These are phyloP conservation scores for Exophiala sp. DNA, from an alignment of 2,329 filamentous ascomycete genomes.

Conservation along the genomic window DNA sequence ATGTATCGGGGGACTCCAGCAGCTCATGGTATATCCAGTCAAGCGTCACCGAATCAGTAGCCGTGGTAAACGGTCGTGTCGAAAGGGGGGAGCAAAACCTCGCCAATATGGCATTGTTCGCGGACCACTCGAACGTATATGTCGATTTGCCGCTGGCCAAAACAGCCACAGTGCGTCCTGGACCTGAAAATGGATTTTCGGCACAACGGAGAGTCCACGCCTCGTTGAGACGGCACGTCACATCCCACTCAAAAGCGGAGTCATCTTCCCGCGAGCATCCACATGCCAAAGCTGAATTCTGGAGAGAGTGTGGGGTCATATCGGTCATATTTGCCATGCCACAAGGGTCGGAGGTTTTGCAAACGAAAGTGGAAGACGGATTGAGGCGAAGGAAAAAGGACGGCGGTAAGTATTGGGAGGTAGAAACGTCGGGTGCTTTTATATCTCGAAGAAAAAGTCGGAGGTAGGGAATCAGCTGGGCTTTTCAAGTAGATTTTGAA, in stretches of 20 bases:
- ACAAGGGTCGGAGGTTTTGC: constrained; percentile 6
- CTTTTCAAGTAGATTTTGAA: constrained; percentile 3
- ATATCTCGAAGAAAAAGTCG: constrained; percentile 4
- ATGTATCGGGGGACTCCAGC: too few species aligned
- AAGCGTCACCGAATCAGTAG: too few species aligned
- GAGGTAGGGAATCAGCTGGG: background rate
- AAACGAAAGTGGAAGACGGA: constrained; percentile 11
- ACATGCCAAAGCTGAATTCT: constrained; percentile 3
- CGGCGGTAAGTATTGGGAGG: constrained; percentile 3
- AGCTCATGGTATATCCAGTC: too few species aligned
- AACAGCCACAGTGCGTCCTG: too few species aligned
- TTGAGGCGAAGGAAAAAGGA: constrained; percentile 6
- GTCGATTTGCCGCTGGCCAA: too few species aligned
- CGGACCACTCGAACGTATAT: too few species aligned
- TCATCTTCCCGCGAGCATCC: constrained; percentile 5
- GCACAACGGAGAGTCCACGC: constrained; percentile 10
- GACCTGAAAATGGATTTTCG: constrained; percentile 2
- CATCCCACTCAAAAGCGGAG: constrained; percentile 6
- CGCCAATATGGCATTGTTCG: too few species aligned
- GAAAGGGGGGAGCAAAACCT: too few species aligned
- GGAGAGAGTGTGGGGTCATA: constrained; percentile 7
- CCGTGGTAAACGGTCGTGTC: too few species aligned
- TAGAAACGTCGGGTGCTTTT: constrained; percentile 7
- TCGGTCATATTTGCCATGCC: constrained; percentile 8
- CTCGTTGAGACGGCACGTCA: constrained; percentile 6